Percentiles rank a stretch among this genome's conserved stretches.
Evolutionary conservation across 129 eudicot genomes (phyloP).

Genomic region (Mikania micrantha): DNA sequence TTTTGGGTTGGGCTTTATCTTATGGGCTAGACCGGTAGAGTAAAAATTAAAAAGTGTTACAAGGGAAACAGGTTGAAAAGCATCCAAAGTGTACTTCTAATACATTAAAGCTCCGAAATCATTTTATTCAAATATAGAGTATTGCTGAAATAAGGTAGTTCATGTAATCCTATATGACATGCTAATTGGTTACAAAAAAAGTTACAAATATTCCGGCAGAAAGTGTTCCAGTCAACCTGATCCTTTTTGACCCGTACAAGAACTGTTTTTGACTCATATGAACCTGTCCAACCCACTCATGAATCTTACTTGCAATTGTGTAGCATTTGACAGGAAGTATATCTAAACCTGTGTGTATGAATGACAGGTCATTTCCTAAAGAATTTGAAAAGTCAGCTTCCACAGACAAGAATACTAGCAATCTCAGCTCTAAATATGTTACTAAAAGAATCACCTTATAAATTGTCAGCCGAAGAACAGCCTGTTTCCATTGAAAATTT

Average conservation of each 20-base stretch:
- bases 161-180: neutral
- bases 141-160: neutral
- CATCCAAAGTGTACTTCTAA: neutral
- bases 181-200: neutral
- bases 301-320: constrained; percentile 1
- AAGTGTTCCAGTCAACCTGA: neutral
- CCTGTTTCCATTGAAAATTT: constrained; percentile 22
- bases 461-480: constrained; percentile 31
- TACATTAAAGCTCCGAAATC: neutral
- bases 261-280: neutral
- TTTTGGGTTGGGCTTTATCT: constrained; percentile 1
- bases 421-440: constrained; percentile 89
- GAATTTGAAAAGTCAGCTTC: constrained; percentile 90
- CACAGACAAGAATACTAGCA: constrained; percentile 96
- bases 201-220: neutral
- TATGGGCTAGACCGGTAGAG: neutral
- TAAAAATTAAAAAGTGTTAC: neutral
- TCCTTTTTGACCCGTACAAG: neutral
- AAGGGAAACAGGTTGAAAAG: neutral
- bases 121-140: neutral
- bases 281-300: neutral
- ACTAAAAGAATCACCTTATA: constrained; percentile 93
- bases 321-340: neutral
- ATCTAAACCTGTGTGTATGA: neutral
- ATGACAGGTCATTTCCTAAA: constrained; percentile 80